These are phyloP conservation scores for Ulota crispa DNA, from an alignment of 225 moss, liverwort and hornwort genomes.

Conservation along the genomic window DNA sequence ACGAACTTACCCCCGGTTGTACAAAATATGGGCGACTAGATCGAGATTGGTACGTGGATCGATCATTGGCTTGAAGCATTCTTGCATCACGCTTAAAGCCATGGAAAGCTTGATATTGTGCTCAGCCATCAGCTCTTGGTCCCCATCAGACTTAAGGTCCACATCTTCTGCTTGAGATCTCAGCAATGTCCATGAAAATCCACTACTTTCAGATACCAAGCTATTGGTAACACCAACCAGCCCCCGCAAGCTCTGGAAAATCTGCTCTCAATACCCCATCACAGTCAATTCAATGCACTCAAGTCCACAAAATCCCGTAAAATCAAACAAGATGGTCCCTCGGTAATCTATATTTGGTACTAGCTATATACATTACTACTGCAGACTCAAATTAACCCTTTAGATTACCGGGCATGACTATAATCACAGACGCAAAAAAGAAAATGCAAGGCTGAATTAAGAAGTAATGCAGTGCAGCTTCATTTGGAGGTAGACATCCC, in stretches of 20 bases:
- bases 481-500: background rate
- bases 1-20: slow-evolving; percentile 77
- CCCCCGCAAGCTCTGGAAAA: slow-evolving; percentile 64
- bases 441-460: background rate
- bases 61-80: slow-evolving; percentile 96
- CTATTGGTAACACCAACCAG: slow-evolving; percentile 68
- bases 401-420: background rate
- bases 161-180: slow-evolving; percentile 79
- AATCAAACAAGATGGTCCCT: slow-evolving; percentile 15
- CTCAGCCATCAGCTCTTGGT: slow-evolving; percentile 73
- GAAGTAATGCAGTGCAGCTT: slow-evolving; percentile 5
- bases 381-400: slow-evolving; percentile 1
- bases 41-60: slow-evolving; percentile 90
- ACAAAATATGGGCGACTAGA: slow-evolving; percentile 79
- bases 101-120: slow-evolving; percentile 86
- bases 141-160: slow-evolving; percentile 52
- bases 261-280: slow-evolving; percentile 55
- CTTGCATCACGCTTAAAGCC: slow-evolving; percentile 91
- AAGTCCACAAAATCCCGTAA: background rate
- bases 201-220: slow-evolving; percentile 53
- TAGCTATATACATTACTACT: background rate
- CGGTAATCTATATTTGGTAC: background rate
- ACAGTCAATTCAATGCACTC: slow-evolving; percentile 8
- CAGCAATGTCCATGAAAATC: slow-evolving; percentile 77
- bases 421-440: background rate